phyloP scores from a whole-genome alignment of 2,329 filamentous ascomycete species.

The Microthyrium microscopicum region DNA sequence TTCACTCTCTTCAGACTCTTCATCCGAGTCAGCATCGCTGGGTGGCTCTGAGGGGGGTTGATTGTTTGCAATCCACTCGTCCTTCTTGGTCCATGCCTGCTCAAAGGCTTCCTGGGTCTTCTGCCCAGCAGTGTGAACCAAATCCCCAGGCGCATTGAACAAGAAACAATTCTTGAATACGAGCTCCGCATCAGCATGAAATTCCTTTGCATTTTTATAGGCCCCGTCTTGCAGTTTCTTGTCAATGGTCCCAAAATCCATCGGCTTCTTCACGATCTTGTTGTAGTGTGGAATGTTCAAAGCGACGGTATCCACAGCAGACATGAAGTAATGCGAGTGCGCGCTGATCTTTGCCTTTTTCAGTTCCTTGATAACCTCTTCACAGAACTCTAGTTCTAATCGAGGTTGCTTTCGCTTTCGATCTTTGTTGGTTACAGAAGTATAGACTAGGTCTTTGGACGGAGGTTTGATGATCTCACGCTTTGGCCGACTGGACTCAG shows the following conservation, averaged over 20 bases:
- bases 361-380: constrained; percentile 63
- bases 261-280: constrained; percentile 87
- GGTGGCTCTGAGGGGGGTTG: constrained; percentile 48
- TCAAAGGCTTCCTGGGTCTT: constrained; percentile 62
- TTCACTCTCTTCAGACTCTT: constrained; percentile 52
- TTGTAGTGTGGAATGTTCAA: constrained; percentile 88
- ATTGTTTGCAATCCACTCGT: constrained; percentile 63
- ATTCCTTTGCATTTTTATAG: constrained; percentile 69
- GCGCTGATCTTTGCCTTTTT: constrained; percentile 53
- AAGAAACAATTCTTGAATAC: constrained; percentile 83
- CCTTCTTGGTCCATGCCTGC: constrained; percentile 58
- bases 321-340: constrained; percentile 58
- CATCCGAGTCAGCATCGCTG: constrained; percentile 43
- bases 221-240: constrained; percentile 61
- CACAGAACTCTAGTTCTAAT: constrained; percentile 78
- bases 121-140: constrained; percentile 56
- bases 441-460: constrained; percentile 76
- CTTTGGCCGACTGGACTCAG: constrained; percentile 58
- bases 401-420: constrained; percentile 84
- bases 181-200: constrained; percentile 65
- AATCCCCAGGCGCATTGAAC: constrained; percentile 72
- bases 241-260: constrained; percentile 73
- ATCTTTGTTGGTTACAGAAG: constrained; percentile 65
- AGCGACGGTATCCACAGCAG: constrained; percentile 82
- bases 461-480: constrained; percentile 86